A percentile compares a stretch with the other conserved stretches of the same genome.
phyloP scores from a whole-genome alignment of 176 grass and related monocot species.

The Hsuehochloa calcarea region DNA sequence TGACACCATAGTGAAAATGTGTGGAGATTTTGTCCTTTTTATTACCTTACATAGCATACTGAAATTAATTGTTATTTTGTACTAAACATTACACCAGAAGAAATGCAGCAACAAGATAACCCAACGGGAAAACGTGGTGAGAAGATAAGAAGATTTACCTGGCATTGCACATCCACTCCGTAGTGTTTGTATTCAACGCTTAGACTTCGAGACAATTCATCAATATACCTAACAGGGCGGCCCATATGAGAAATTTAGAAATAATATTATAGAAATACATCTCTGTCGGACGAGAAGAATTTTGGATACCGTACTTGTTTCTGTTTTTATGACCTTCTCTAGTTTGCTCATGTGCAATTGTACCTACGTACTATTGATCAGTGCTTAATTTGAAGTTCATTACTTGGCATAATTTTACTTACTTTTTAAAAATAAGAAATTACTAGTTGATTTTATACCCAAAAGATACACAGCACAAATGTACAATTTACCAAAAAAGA shows the following conservation, averaged over 20 bases:
- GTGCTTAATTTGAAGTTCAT: too few species aligned
- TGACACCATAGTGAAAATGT: background rate
- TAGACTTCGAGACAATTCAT: conserved; percentile 71
- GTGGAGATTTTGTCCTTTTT: background rate
- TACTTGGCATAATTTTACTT: too few species aligned
- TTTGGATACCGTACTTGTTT: too few species aligned
- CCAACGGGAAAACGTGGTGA: background rate
- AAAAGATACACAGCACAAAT: too few species aligned
- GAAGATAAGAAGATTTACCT: conserved; percentile 26
- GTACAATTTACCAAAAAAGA: too few species aligned
- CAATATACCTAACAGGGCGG: conserved; percentile 52
- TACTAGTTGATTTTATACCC: too few species aligned
- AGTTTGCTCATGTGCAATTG: too few species aligned
- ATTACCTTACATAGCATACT: background rate
- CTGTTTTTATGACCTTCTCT: too few species aligned
- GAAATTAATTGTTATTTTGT: background rate
- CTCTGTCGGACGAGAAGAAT: too few species aligned
- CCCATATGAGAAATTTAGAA: background rate
- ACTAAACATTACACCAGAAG: background rate
- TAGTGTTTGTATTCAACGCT: conserved; percentile 60
- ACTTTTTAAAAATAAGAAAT: too few species aligned
- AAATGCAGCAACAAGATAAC: background rate
- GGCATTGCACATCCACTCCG: conserved; percentile 79
- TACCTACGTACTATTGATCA: too few species aligned
- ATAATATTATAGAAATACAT: too few species aligned